Conservation (phyloP, 1,284 basidiomycete genomes). For the Gymnopus androsaceus region DNA sequence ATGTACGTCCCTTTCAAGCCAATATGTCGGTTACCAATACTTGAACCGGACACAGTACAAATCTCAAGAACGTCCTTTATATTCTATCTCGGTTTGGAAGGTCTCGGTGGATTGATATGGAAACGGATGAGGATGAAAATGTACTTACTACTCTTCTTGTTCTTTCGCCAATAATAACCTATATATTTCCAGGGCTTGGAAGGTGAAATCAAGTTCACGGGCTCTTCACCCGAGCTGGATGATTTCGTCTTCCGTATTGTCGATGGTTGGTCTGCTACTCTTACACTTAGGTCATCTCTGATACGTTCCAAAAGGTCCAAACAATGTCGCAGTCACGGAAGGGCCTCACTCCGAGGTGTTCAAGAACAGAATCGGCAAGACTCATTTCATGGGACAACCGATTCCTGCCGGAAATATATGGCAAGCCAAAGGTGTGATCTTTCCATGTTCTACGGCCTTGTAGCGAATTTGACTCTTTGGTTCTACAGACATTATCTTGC, state of each 20-base stretch:
- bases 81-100: slow-evolving; percentile 87
- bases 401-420: slow-evolving; percentile 72
- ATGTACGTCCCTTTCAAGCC: slow-evolving; percentile 41
- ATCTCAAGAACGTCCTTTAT: slow-evolving; percentile 73
- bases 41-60: neutral
- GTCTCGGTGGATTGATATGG: slow-evolving; percentile 82
- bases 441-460: neutral
- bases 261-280: slow-evolving; percentile 56
- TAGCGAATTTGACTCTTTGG: neutral
- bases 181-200: slow-evolving; percentile 62
- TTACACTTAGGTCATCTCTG: neutral
- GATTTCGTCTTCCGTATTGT: slow-evolving; percentile 80
- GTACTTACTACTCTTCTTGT: slow-evolving; percentile 48
- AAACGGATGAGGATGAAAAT: slow-evolving; percentile 72
- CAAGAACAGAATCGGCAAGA: slow-evolving; percentile 65
- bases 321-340: slow-evolving; percentile 52
- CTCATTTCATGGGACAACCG: slow-evolving; percentile 70
- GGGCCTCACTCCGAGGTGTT: slow-evolving; percentile 66
- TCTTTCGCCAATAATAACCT: slow-evolving; percentile 12
- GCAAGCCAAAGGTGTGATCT: slow-evolving; percentile 74
- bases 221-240: slow-evolving; percentile 76
- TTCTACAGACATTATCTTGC: slow-evolving; percentile 62
- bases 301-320: slow-evolving; percentile 46
- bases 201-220: slow-evolving; percentile 68
- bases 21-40: neutral